phyloP scores from a whole-genome alignment of 371 early-diverging fungal species.

The Mucor lusitanicus region DNA sequence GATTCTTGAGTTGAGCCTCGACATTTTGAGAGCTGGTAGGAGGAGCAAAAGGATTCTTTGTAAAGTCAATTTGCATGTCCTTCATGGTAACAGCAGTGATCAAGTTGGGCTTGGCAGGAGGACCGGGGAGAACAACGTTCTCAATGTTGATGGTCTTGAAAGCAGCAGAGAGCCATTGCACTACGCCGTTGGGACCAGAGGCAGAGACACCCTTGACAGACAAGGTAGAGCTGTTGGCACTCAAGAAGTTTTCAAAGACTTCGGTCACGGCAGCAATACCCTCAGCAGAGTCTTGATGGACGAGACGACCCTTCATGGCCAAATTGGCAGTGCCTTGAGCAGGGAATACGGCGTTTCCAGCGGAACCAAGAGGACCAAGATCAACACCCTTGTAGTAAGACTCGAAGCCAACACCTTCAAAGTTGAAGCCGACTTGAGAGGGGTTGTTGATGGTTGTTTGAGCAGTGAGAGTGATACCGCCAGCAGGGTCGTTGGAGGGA shows the following conservation, averaged over 20 bases:
- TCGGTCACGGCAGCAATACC: constrained; percentile 52
- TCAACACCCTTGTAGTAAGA: constrained; percentile 31
- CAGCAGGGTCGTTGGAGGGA: constrained; percentile 57
- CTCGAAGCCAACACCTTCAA: constrained; percentile 37
- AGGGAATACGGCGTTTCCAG: constrained; percentile 41
- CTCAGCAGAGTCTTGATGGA: constrained; percentile 44
- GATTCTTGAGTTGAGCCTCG: constrained; percentile 54
- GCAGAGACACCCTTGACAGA: constrained; percentile 54
- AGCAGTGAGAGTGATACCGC: constrained; percentile 59
- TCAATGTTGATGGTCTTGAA: constrained; percentile 53
- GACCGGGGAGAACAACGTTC: constrained; percentile 52
- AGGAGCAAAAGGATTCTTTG: constrained; percentile 51
- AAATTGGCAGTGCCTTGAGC: constrained; percentile 31
- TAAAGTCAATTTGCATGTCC: constrained; percentile 57
- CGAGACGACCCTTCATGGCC: constrained; percentile 57
- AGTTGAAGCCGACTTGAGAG: constrained; percentile 58
- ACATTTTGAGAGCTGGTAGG: constrained; percentile 50
- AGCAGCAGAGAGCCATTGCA: constrained; percentile 57
- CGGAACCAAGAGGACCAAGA: constrained; percentile 43
- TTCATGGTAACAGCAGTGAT: constrained; percentile 53
- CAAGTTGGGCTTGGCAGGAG: constrained; percentile 30
- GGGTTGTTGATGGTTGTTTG: constrained; percentile 54
- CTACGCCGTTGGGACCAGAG: constrained; percentile 53
- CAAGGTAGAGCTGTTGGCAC: constrained; percentile 41
- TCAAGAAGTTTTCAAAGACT: constrained; percentile 53